Conservation (phyloP, 192 early-diverging fungal species). For the Backusella macrospora region DNA sequence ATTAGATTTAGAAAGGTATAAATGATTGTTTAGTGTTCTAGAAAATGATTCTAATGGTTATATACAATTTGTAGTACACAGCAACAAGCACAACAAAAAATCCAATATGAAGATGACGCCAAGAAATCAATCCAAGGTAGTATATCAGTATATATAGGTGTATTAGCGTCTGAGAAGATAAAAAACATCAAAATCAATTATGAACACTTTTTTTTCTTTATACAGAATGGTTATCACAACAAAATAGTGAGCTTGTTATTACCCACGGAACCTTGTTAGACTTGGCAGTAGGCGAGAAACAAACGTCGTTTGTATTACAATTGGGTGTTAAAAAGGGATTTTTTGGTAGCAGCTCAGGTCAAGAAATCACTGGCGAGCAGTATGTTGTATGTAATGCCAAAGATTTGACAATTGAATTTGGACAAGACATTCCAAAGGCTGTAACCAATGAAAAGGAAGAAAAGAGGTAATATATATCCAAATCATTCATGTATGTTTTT, state of each 20-base stretch:
- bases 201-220: background rate
- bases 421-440: conserved; percentile 17
- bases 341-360: conserved; percentile 8
- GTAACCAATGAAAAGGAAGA: background rate
- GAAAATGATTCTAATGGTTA: background rate
- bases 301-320: conserved; percentile 36
- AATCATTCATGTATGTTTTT: background rate
- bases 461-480: background rate
- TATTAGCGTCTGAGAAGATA: no score
- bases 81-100: conserved; percentile 26
- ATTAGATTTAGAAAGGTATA: conserved; percentile 33
- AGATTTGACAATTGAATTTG: background rate
- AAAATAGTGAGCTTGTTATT: conserved; percentile 31
- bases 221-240: conserved; percentile 10
- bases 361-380: conserved; percentile 3
- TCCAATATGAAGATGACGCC: conserved; percentile 8
- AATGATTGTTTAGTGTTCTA: background rate
- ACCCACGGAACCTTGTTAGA: conserved; percentile 47
- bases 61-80: conserved; percentile 1
- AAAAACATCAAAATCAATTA: background rate
- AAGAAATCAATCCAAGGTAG: conserved; percentile 24
- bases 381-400: background rate
- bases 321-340: conserved; percentile 43
- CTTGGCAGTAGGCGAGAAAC: conserved; percentile 29
- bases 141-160: background rate